Conservation (phyloP, 208 protist species). For the Eutreptiella sp. region DNA sequence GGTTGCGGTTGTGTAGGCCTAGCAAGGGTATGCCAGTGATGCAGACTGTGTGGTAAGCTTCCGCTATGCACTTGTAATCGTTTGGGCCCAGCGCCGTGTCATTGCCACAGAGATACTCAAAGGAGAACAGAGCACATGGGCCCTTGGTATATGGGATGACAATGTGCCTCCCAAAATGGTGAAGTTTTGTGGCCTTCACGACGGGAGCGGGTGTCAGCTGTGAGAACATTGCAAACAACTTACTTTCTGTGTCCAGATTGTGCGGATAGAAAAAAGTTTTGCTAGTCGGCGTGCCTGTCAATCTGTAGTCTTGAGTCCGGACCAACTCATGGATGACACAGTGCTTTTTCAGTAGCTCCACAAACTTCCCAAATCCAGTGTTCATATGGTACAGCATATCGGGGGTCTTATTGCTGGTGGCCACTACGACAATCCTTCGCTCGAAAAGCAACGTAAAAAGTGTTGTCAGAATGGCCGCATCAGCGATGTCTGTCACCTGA, state of each 20-base stretch:
- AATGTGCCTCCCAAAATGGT: slow-evolving; percentile 57
- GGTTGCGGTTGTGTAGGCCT: too few species aligned
- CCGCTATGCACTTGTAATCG: slow-evolving; percentile 64
- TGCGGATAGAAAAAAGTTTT: slow-evolving; percentile 70
- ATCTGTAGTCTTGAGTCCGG: slow-evolving; percentile 52
- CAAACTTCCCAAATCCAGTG: slow-evolving; percentile 52
- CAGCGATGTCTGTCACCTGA: slow-evolving; percentile 76
- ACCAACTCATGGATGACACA: slow-evolving; percentile 58
- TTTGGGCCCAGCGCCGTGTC: slow-evolving; percentile 42
- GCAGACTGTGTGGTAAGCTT: slow-evolving; percentile 62
- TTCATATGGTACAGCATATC: slow-evolving; percentile 59
- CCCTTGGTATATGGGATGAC: slow-evolving; percentile 54
- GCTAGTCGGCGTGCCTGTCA: slow-evolving; percentile 28
- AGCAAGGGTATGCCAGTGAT: slow-evolving; percentile 70
- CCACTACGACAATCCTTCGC: slow-evolving; percentile 60
- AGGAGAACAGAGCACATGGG: slow-evolving; percentile 67
- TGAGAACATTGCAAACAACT: slow-evolving; percentile 51
- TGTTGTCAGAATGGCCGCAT: slow-evolving; percentile 60
- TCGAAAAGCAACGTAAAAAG: slow-evolving; percentile 66
- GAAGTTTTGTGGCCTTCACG: slow-evolving; percentile 39
- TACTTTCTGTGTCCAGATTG: slow-evolving; percentile 42
- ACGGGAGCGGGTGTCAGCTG: slow-evolving; percentile 31
- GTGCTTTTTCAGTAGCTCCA: slow-evolving; percentile 51
- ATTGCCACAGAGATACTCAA: slow-evolving; percentile 58
- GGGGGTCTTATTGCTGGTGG: slow-evolving; percentile 72